Base-by-base conservation (phyloP, 306 rosid species). In the Hippophae tibetana region DNA sequence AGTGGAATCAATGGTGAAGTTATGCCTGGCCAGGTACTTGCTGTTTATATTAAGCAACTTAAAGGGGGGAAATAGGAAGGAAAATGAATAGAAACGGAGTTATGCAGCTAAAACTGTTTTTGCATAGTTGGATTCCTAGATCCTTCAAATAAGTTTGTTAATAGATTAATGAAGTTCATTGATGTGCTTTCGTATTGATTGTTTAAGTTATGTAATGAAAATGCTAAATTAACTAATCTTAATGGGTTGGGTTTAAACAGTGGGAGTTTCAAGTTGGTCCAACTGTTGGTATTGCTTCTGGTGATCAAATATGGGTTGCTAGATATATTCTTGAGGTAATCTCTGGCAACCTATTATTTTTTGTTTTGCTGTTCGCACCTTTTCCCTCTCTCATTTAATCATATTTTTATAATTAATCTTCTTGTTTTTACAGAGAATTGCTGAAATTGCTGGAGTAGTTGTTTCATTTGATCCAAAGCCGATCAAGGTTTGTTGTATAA, bases 261-360 rank as follows among this genome's bases (percentile, higher is more conserved):
- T 81, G 86, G 86, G 86, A 81, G 26, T 81, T 70, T 61, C 86
- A 81, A 81, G 86, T 81, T 40, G 86, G 86, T 49, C 86, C 86
- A 0, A 4, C 65, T 0, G 71, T 71, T 38, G 86, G 86, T 55
- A 77, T 81, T 64, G 71, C 65, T 44, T 52, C 86, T 38, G 82
- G 82, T 1, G 86, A 81, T 77, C 78, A 81, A 56, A 1, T 81
- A 43, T 81, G 86, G 86, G 68, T 67, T 18, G 72, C 86, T 43
- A 74, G 86, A 54, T 81, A 81, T 71, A 81, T 81, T 50, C 86
- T 81, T 13, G 86, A 81, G 86, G 86, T 81, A 67, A n/a, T 7
- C 5, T 48, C 5, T 45, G 0, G 13, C 2, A 50, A 43, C 3
- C 2, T 1, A 8, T 31, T 50, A 9, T 13, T 23, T 31, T 31